These are phyloP conservation scores for Curvularia sp. DNA, from an alignment of 2,329 filamentous ascomycete species.

Conservation along the genomic window DNA sequence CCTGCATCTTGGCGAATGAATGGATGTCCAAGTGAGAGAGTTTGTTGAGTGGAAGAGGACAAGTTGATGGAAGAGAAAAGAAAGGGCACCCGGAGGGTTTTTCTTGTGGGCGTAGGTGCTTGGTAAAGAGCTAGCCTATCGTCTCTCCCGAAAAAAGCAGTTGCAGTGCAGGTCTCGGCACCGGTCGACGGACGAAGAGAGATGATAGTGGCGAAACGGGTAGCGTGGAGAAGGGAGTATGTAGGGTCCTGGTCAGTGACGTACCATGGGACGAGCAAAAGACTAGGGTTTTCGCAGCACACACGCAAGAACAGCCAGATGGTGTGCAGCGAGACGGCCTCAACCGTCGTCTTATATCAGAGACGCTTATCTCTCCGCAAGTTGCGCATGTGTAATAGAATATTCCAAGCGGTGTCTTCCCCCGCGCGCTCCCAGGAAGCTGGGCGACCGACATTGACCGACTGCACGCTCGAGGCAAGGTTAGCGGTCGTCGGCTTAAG, in stretches of 20 bases:
- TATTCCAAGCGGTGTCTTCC: constrained; percentile 20
- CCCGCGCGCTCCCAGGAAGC: constrained; percentile 23
- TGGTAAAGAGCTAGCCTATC: constrained; percentile 20
- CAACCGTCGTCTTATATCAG: constrained; percentile 18
- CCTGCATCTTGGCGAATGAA: constrained; percentile 27
- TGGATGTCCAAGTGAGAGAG: background rate
- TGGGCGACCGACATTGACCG: constrained; percentile 26
- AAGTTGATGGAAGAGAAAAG: constrained; percentile 1
- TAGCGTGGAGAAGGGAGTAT: background rate
- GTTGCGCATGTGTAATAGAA: constrained; percentile 28
- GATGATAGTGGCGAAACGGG: constrained; percentile 1
- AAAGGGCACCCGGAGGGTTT: constrained; percentile 14
- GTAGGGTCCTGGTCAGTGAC: constrained; percentile 6
- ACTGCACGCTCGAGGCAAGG: constrained; percentile 7
- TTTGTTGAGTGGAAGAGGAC: background rate
- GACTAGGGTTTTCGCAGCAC: constrained; percentile 2
- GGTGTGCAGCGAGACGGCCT: constrained; percentile 2
- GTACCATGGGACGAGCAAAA: constrained; percentile 10
- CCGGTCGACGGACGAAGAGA: constrained; percentile 11
- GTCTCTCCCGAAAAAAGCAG: constrained; percentile 25
- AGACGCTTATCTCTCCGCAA: constrained; percentile 29
- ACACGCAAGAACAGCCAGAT: background rate
- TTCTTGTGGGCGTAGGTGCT: constrained; percentile 24
- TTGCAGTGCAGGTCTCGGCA: constrained; percentile 32
- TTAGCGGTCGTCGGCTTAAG: constrained; percentile 9